Percentiles rank a stretch among this genome's conserved stretches.
Evolutionary conservation across 2,329 filamentous ascomycete species (phyloP).

Genomic region (Talaromyces rugulosus): DNA sequence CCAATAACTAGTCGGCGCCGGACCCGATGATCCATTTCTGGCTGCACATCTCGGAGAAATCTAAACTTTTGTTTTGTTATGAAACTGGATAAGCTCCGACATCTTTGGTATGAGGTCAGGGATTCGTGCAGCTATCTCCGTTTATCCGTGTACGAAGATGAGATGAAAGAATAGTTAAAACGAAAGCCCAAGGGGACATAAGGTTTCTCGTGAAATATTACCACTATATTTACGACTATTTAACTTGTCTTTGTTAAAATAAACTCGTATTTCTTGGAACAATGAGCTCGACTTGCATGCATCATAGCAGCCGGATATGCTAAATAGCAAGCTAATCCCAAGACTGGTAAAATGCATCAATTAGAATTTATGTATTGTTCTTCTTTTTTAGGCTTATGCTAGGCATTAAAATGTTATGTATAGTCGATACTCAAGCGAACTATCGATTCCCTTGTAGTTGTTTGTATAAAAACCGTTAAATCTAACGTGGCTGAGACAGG

Average conservation of each 20-base stretch:
- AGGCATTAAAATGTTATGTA: not conserved
- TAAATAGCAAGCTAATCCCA: not conserved
- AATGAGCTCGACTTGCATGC: not conserved
- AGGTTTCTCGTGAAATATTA: too few relatives aligned
- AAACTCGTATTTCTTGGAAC: not conserved
- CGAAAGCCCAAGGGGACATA: too few relatives aligned
- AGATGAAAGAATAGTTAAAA: not conserved
- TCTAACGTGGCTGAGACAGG: not conserved
- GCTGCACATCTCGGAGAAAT: not conserved
- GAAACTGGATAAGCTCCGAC: not conserved
- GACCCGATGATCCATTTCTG: not conserved
- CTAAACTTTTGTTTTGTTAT: not conserved
- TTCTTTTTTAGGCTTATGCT: not conserved
- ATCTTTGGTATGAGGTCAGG: not conserved
- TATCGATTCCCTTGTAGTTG: not conserved
- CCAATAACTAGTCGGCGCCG: not conserved
- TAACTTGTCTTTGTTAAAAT: not conserved
- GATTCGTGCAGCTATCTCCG: not conserved
- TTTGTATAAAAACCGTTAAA: too few relatives aligned
- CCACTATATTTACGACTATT: not conserved
- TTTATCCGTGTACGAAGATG: not conserved
- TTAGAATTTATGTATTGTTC: not conserved
- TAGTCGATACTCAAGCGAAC: not conserved
- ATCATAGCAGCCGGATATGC: not conserved
- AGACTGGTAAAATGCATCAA: not conserved